Base-by-base conservation (phyloP, 805 yeast species). In the Yamadazyma takamatsuzukensis region DNA sequence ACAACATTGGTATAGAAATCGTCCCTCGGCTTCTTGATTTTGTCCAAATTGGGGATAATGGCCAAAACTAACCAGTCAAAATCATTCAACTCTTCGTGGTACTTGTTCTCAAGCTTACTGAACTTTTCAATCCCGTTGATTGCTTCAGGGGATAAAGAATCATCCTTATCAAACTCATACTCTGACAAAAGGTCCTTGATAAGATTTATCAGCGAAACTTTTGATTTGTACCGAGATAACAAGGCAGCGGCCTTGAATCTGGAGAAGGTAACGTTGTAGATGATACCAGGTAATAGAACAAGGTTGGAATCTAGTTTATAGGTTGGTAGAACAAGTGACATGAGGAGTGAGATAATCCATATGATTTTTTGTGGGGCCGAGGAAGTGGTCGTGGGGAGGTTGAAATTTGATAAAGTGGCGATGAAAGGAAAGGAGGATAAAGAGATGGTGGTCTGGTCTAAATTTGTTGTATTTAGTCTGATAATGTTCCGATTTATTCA, bases 271-370 rank as follows among this genome's bases (percentile, higher is more conserved):
- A 79, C 74, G 35, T 74, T 70, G 53, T 79, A 80, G 15, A 77
- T 62, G 25, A 79, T 71, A 0, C 84, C 84, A 1, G 87, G 85
- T 6, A 79, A 46, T 18, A 78, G 64, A 10, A 80, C 75, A 32
- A 65, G 47, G 39, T 62, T 57, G 26, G 70, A 62, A 41, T 67
- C 72, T 15, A 67, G 43, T 29, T 53, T 58, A 46, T 65, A 65
- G 25, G 60, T 56, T 30, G 72, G 71, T 31, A 67, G 53, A 5
- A 58, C 18, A 12, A 33, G 27, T 23, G 26, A 24, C 32, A 30
- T 34, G n/a, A n/a, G n/a, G n/a, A n/a, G n/a, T n/a, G n/a, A n/a
- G n/a, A n/a, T n/a, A n/a, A n/a, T n/a, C n/a, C n/a, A n/a, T n/a
- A n/a, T n/a, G n/a, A n/a, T n/a, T n/a, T n/a, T n/a, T n/a, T n/a